These are phyloP conservation scores for Wakefieldia striispora DNA, from an alignment of 768 basidiomycete species.

Conservation along the genomic window DNA sequence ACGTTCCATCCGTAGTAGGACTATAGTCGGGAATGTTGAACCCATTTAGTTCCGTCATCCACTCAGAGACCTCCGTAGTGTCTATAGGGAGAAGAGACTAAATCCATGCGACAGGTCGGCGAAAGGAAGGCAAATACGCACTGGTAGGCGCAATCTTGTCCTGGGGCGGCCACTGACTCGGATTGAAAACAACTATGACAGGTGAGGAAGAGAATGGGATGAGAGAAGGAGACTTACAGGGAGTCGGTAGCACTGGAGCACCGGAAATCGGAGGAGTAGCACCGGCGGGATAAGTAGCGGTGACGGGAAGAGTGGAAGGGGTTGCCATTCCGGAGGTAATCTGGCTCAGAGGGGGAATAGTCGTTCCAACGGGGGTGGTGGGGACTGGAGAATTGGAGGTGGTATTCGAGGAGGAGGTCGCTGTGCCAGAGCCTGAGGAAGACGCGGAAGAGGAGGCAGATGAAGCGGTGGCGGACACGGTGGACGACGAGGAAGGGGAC, in stretches of 20 bases:
- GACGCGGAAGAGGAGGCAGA: not conserved
- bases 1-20: conserved; percentile 69
- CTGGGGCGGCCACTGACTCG: conserved; percentile 57
- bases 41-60: conserved; percentile 77
- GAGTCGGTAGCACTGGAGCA: conserved; percentile 62
- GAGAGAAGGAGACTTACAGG: conserved; percentile 42
- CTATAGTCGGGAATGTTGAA: conserved; percentile 62
- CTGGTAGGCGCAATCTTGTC: conserved; percentile 61
- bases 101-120: not conserved
- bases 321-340: conserved; percentile 67
- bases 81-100: not conserved
- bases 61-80: conserved; percentile 54
- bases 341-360: conserved; percentile 54
- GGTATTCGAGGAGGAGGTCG: not conserved
- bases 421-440: not conserved
- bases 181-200: conserved; percentile 42
- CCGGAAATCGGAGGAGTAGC: conserved; percentile 60
- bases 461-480: conserved; percentile 6
- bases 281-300: conserved; percentile 56
- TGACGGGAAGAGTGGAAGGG: conserved; percentile 44
- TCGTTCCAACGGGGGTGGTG: conserved; percentile 37
- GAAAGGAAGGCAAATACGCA: conserved; percentile 28
- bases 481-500: conserved; percentile 11
- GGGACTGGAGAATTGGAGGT: conserved; percentile 20
- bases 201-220: not conserved